A percentile compares a stretch with the other conserved stretches of the same genome.
Evolutionary conservation across 2,329 filamentous ascomycete species (phyloP).

Genomic region (Alternaria dauci): DNA sequence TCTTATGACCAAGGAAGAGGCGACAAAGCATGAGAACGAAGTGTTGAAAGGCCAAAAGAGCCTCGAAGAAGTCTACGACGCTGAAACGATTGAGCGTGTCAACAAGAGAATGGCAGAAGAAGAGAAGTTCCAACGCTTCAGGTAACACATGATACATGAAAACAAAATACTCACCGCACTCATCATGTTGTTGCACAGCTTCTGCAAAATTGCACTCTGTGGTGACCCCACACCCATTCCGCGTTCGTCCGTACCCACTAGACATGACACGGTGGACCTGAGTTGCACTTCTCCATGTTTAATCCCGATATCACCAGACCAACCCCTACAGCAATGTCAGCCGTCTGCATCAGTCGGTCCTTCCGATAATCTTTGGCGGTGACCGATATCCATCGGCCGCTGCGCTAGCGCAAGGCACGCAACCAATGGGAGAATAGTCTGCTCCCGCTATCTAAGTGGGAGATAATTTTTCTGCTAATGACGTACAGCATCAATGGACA

Average conservation of each 20-base stretch:
- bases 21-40: constrained; percentile 77
- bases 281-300: background rate
- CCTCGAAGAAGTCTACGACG: constrained; percentile 77
- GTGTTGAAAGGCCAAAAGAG: constrained; percentile 74
- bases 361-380: background rate
- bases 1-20: constrained; percentile 93
- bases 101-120: constrained; percentile 74
- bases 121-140: constrained; percentile 61
- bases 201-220: background rate
- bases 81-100: constrained; percentile 71
- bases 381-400: constrained; percentile 7
- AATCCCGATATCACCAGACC: constrained; percentile 5
- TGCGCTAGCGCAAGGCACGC: constrained; percentile 5
- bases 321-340: background rate
- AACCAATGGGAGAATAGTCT: constrained; percentile 13
- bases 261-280: background rate
- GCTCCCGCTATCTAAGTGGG: constrained; percentile 7
- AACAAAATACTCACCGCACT: background rate
- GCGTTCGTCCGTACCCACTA: background rate
- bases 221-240: background rate
- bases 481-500: constrained; percentile 6
- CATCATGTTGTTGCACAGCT: background rate
- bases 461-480: constrained; percentile 8
- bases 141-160: constrained; percentile 40
- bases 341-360: constrained; percentile 2